Evolutionary conservation across 441 rosid species (phyloP), one percentile per base, ranked within the genome.

Genomic region (Capsella rubella): DNA sequence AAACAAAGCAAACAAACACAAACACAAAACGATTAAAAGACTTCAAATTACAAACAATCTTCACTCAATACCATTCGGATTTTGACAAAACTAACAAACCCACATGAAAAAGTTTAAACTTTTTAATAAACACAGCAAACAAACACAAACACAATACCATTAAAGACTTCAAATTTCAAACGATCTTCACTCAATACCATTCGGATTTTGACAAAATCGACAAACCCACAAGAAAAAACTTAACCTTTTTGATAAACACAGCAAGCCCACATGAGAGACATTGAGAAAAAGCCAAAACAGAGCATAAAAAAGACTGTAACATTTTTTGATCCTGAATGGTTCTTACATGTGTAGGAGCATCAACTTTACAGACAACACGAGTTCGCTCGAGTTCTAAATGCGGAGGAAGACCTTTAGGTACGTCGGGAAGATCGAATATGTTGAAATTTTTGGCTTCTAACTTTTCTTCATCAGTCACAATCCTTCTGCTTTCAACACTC

Each of bases 351-450:
- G 77, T 76, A 18, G 92, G 95, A 73, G 98, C 95, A 78, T 87
- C 90, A 2, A 67, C 12, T 35, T 86, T 85, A 75, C 96, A 91
- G 69, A 82, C 53, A 55, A 89, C 94, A 8, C 95, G 92, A 72
- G 86, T 91, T 73, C 81, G 80, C 50, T 88, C 92, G 43, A 87
- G 88, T 70, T 88, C 79, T 3, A 93, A 84, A 77, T 89, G 89
- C 0, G 91, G 87, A 5, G 97, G 97, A 10, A 93, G 85, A 71
- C 84, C 83, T n/a, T 82, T 81, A 18, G 93, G 93, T 21, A 90
- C 86, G 57, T 89, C 97, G 5, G 94, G 90, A 70, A 89, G 74
- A 75, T 87, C 84, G 82, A 80, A 71, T 16, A 84, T 76, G 18
- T 83, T 80, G 74, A 64, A 56, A 43, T 52, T 43, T 3, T 57